Evolutionary conservation across 805 yeast genomes (phyloP).

Genomic region (Priceomyces carsonii): DNA sequence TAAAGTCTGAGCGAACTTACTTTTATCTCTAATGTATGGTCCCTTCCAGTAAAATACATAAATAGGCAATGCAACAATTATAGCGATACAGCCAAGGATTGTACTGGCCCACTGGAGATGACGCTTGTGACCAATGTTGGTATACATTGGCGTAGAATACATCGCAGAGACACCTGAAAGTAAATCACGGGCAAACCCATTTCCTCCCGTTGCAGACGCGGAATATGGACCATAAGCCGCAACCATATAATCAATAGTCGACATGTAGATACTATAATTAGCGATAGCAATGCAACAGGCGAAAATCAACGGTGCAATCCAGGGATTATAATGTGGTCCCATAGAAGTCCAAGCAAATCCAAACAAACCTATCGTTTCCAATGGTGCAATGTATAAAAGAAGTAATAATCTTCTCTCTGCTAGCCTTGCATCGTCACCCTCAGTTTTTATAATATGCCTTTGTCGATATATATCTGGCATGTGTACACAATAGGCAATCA

Average conservation of each 20-base stretch:
- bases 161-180: slow-evolving; percentile 41
- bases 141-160: slow-evolving; percentile 39
- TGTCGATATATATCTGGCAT: slow-evolving; percentile 35
- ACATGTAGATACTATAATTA: slow-evolving; percentile 42
- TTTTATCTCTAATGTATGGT: slow-evolving; percentile 31
- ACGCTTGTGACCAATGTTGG: slow-evolving; percentile 26
- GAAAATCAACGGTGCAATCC: slow-evolving; percentile 45
- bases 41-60: slow-evolving; percentile 43
- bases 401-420: slow-evolving; percentile 31
- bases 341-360: slow-evolving; percentile 45
- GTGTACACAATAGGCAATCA: slow-evolving; percentile 34
- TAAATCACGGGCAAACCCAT: slow-evolving; percentile 43
- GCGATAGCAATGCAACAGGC: slow-evolving; percentile 39
- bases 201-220: slow-evolving; percentile 46
- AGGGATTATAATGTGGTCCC: slow-evolving; percentile 38
- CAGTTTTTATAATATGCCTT: slow-evolving; percentile 17
- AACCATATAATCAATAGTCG: slow-evolving; percentile 46
- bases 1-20: slow-evolving; percentile 38
- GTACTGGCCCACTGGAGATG: slow-evolving; percentile 43
- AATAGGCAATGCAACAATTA: slow-evolving; percentile 35
- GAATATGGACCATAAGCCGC: slow-evolving; percentile 44
- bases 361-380: slow-evolving; percentile 39
- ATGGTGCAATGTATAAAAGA: slow-evolving; percentile 37
- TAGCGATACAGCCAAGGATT: slow-evolving; percentile 33
- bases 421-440: slow-evolving; percentile 25